Conservation (phyloP, 2,329 filamentous ascomycete genomes). For the Verticillium albo-atrum region DNA sequence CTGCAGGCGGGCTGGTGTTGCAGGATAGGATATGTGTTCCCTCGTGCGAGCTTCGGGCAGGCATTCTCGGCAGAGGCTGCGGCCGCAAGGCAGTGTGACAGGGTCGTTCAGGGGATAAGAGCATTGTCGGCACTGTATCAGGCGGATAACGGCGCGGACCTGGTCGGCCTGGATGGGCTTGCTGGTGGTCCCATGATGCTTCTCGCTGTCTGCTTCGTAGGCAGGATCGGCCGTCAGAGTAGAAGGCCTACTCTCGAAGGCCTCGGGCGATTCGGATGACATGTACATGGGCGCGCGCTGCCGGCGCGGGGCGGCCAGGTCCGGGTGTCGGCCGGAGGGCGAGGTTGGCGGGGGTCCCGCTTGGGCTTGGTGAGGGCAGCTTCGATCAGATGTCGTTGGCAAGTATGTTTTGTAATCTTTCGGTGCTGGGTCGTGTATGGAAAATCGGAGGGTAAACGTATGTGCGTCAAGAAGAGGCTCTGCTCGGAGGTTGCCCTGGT, state of each 20-base stretch:
- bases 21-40: slow-evolving; percentile 73
- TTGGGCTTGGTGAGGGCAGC: not conserved
- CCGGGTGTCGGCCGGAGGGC: not conserved
- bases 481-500: no score
- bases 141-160: slow-evolving; percentile 61
- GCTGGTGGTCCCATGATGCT: slow-evolving; percentile 10
- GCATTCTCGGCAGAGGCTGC: slow-evolving; percentile 71
- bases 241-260: slow-evolving; percentile 14
- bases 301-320: slow-evolving; percentile 8
- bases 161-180: slow-evolving; percentile 33
- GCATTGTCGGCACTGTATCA: slow-evolving; percentile 76
- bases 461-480: not conserved
- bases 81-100: slow-evolving; percentile 76
- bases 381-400: not conserved
- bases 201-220: slow-evolving; percentile 12
- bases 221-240: slow-evolving; percentile 11
- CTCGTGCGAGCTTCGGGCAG: slow-evolving; percentile 63
- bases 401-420: not conserved
- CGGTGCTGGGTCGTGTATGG: not conserved
- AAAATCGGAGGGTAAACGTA: not conserved
- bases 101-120: slow-evolving; percentile 63
- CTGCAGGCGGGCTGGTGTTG: slow-evolving; percentile 57
- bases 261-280: slow-evolving; percentile 15
- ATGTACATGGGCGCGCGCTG: slow-evolving; percentile 12
- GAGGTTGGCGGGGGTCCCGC: not conserved